phyloP scores from a whole-genome alignment of 352 stramenopile genomes.

The Pythium periplocum region DNA sequence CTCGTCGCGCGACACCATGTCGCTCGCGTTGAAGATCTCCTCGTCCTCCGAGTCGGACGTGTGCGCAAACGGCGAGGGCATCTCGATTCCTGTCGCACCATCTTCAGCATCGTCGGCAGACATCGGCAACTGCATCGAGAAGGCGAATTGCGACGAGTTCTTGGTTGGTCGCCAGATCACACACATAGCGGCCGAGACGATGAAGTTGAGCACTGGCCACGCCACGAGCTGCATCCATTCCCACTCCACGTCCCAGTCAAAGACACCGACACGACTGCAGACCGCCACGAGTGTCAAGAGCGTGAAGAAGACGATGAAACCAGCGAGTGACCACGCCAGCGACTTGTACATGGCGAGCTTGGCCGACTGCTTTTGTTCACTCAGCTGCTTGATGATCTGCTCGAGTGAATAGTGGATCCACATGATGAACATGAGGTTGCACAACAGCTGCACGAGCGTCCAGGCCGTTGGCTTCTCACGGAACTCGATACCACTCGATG shows the following conservation, averaged over 20 bases:
- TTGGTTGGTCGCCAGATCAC: conserved; percentile 87
- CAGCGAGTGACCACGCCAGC: conserved; percentile 68
- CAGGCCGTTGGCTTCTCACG: conserved; percentile 73
- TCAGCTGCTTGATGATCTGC: conserved; percentile 73
- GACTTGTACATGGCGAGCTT: conserved; percentile 89
- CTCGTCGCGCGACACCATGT: conserved; percentile 24
- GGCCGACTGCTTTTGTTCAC: conserved; percentile 85
- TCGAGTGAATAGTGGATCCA: conserved; percentile 89
- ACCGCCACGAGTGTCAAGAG: conserved; percentile 79
- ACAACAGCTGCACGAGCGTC: conserved; percentile 83
- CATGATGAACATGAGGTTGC: conserved; percentile 87
- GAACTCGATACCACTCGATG: conserved; percentile 73
- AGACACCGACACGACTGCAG: conserved; percentile 75
- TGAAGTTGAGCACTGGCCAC: conserved; percentile 90
- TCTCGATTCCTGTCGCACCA: conserved; percentile 34
- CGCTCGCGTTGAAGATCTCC: neutral
- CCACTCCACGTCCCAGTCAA: conserved; percentile 89
- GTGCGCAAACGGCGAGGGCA: conserved; percentile 41
- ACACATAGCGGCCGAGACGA: conserved; percentile 83
- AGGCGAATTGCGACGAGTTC: conserved; percentile 82
- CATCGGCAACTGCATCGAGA: conserved; percentile 83
- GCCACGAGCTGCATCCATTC: conserved; percentile 90
- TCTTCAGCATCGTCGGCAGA: conserved; percentile 34
- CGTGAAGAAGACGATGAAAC: conserved; percentile 88
- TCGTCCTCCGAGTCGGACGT: conserved; percentile 57